phyloP scores from a whole-genome alignment of 2,329 filamentous ascomycete species.

The Aureobasidium lini region DNA sequence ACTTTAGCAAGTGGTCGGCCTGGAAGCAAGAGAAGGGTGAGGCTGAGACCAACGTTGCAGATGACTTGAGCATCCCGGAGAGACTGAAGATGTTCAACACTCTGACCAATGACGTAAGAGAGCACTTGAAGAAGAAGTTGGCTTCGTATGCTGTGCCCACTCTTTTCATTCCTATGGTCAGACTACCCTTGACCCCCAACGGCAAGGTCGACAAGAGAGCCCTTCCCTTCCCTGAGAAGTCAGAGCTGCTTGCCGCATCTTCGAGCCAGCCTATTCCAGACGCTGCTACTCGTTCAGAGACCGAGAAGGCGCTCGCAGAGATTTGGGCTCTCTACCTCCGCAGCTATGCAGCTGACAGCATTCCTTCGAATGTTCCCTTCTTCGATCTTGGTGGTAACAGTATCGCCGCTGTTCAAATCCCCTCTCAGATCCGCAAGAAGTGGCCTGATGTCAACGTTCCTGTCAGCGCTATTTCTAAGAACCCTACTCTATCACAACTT shows the following conservation, averaged over 20 bases:
- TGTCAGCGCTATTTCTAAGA: slow-evolving; percentile 63
- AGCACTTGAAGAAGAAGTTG: slow-evolving; percentile 64
- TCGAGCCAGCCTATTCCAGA: slow-evolving; percentile 31
- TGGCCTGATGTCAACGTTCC: slow-evolving; percentile 58
- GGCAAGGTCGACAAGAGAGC: slow-evolving; percentile 75
- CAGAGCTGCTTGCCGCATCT: slow-evolving; percentile 52
- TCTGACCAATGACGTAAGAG: slow-evolving; percentile 53
- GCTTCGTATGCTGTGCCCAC: slow-evolving; percentile 70
- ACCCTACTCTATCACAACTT: slow-evolving; percentile 54
- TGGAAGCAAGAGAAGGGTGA: slow-evolving; percentile 49
- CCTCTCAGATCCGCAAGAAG: slow-evolving; percentile 60
- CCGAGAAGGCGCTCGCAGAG: slow-evolving; percentile 59
- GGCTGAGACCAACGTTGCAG: slow-evolving; percentile 15
- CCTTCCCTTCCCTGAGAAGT: slow-evolving; percentile 72
- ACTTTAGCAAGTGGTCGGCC: slow-evolving; percentile 63
- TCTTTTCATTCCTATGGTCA: slow-evolving; percentile 63
- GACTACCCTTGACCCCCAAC: slow-evolving; percentile 74
- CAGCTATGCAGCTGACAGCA: slow-evolving; percentile 58
- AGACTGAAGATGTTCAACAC: slow-evolving; percentile 53
- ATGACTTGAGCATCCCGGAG: slow-evolving; percentile 25
- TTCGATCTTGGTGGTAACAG: slow-evolving; percentile 77
- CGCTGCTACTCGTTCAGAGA: slow-evolving; percentile 45
- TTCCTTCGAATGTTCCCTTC: slow-evolving; percentile 58
- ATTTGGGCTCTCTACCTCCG: slow-evolving; percentile 68
- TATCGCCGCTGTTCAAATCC: slow-evolving; percentile 72